Evolutionary conservation across 129 eudicot species (phyloP), one percentile per base, ranked within the genome.

Genomic region (Chrysanthemum makinoi): DNA sequence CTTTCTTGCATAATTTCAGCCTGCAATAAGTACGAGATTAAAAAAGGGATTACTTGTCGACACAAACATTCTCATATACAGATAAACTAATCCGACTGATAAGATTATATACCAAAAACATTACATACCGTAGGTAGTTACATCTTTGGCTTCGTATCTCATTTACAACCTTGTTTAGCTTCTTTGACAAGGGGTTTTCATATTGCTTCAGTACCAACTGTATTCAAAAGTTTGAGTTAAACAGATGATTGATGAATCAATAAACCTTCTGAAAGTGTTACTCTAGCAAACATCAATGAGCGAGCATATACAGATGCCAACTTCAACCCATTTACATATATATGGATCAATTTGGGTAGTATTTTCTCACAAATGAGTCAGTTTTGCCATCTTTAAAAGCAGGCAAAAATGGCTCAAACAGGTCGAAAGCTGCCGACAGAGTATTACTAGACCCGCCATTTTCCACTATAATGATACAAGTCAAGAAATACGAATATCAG

Each of bases 131-230:
- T 35, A 94, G 82, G 83, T 89, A 94, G 75, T 93, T 87, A 81
- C 95, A 85, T 77, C 98, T 83, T 69, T 94, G 95, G 63, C 98
- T 92, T 78, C 98, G 83, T 69, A 94, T 89, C 76, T 89, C 98
- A 69, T 94, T 94, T 24, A 94, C 68, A 24, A 87, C 86, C 66
- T 84, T 86, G 66, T 90, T 83, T 35, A 94, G 88, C 82, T 86
- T 94, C 90, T 94, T 89, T 33, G 98, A 94, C 82, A 94, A 74
- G 8, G 91, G 86, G 78, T 90, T 94, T 33, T 94, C 96, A 66
- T 85, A 80, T 69, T 87, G 96, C 88, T 85, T 93, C 82, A 94
- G 77, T 30, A 90, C 91, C 81, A 87, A 86, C 98, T 94, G 88
- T 44, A 69, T 24, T 48, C 20, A 61, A 51, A 80, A 77, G 39